These are phyloP conservation scores for Neurospora sp. DNA, from an alignment of 495 filamentous ascomycete species.

Conservation along the genomic window DNA sequence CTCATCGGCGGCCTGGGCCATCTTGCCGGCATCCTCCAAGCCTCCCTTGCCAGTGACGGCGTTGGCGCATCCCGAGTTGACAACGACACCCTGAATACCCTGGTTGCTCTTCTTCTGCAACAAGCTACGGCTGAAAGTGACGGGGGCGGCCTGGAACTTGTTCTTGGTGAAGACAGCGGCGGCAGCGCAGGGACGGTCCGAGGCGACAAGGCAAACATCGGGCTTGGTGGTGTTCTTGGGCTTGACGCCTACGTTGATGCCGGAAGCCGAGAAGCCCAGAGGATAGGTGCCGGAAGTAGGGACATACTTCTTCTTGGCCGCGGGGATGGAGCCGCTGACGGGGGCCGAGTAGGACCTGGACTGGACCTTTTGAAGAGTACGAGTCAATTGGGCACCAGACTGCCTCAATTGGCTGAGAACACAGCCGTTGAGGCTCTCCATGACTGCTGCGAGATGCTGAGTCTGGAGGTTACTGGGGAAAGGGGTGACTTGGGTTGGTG, in stretches of 20 bases:
- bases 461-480: neutral
- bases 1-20: slow-evolving; percentile 70
- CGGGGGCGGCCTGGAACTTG: slow-evolving; percentile 94
- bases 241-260: slow-evolving; percentile 90
- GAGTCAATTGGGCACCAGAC: slow-evolving; percentile 17
- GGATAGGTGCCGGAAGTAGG: slow-evolving; percentile 80
- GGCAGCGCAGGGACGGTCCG: slow-evolving; percentile 79
- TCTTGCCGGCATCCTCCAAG: slow-evolving; percentile 74
- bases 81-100: slow-evolving; percentile 70
- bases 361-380: neutral
- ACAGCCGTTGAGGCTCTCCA: slow-evolving; percentile 16
- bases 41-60: slow-evolving; percentile 92
- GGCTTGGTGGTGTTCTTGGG: slow-evolving; percentile 77
- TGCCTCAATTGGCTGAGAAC: slow-evolving; percentile 21
- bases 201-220: slow-evolving; percentile 81
- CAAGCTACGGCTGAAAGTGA: slow-evolving; percentile 68
- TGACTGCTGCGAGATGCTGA: slow-evolving; percentile 5
- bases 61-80: slow-evolving; percentile 96
- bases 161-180: slow-evolving; percentile 97
- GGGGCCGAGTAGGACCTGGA: slow-evolving; percentile 49
- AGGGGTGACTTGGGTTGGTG: neutral
- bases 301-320: slow-evolving; percentile 76
- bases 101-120: slow-evolving; percentile 54
- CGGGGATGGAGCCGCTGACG: slow-evolving; percentile 51
- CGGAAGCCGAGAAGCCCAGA: slow-evolving; percentile 78